Base-by-base conservation (phyloP, 2,329 filamentous ascomycete species). In the Phaeoacremonium minimum region DNA sequence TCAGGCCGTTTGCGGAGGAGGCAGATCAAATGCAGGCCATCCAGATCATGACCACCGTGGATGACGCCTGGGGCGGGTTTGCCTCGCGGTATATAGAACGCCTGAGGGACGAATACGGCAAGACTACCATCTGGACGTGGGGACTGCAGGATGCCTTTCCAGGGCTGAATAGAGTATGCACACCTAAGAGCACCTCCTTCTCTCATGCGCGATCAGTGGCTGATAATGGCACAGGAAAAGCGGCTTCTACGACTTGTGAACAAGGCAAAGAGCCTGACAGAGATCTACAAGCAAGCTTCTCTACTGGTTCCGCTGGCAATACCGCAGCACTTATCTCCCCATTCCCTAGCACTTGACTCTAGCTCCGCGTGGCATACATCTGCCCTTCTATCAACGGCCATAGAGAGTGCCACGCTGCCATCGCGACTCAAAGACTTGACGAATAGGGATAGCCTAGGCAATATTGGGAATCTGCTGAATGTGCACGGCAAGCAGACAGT, bases 1-100 rank as follows among this genome's bases (percentile, higher is more conserved):
- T 96, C 46, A 74, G 93, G 26, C 82, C 82, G 0, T 96, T 96
- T 55, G 78, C 83, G 3, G 93, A 98, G 63, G 93, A 97, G 61
- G 93, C 89, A 46, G 93, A 98, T 58, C 82, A 88, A 37, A 73
- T 97, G 64, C 90, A 96, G 60, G 91, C 85, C 1, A 69, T 98
- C 14, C 91, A 97, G 57, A 56, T 90, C 9, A 75, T 90, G 42
- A 71, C 82, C 3, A 75, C 77, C 4, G 63, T 81, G 6, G 86
- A 91, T 53, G 85, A 90, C 60, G 85, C 83, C 11, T 93, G 87
- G 87, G 85, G 81, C 43, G 85, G 87, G 1, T 91, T 91, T 55
- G 75, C 82, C 6, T 67, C 80, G 4, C 72, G 74, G 40, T 91
- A 90, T 54, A 58, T 88, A 17, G 83, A 97, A 56, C 73, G 81